phyloP scores from a whole-genome alignment of 306 rosid species.

The Quercus wislizeni region DNA sequence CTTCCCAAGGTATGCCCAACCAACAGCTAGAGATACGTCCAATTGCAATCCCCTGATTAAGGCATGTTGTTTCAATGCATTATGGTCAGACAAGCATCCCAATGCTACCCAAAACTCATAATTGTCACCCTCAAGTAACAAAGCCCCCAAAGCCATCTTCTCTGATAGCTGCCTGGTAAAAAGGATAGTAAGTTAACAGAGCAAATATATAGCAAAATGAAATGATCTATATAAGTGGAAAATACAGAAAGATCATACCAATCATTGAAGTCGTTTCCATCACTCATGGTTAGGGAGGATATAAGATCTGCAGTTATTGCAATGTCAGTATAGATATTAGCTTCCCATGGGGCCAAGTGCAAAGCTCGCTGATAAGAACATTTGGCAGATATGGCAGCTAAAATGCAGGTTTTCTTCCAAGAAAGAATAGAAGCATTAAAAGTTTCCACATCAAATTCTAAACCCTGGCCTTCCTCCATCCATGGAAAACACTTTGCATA shows the following conservation, averaged over 20 bases:
- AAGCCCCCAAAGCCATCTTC: slow-evolving; percentile 86
- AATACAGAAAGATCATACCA: slow-evolving; percentile 50
- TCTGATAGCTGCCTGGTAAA: slow-evolving; percentile 67
- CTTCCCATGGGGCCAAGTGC: slow-evolving; percentile 90
- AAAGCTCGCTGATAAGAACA: slow-evolving; percentile 83
- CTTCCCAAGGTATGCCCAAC: slow-evolving; percentile 95
- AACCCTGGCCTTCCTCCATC: slow-evolving; percentile 57
- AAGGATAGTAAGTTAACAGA: slow-evolving; percentile 25
- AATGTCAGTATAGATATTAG: slow-evolving; percentile 76
- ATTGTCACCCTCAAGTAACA: slow-evolving; percentile 86
- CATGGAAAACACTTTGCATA: slow-evolving; percentile 90
- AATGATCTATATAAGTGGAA: slow-evolving; percentile 11
- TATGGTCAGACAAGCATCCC: slow-evolving; percentile 66
- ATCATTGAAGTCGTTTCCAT: slow-evolving; percentile 33
- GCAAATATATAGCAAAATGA: slow-evolving; percentile 9
- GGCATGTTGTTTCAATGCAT: slow-evolving; percentile 82
- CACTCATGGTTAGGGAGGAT: slow-evolving; percentile 31
- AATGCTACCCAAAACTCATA: slow-evolving; percentile 86
- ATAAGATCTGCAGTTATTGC: slow-evolving; percentile 67
- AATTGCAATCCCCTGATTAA: slow-evolving; percentile 78
- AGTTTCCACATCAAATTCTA: slow-evolving; percentile 56
- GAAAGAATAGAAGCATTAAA: slow-evolving; percentile 64
- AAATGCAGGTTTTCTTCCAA: slow-evolving; percentile 64
- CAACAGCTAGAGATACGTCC: slow-evolving; percentile 78
- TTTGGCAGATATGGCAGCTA: slow-evolving; percentile 64